Evolutionary conservation across 1,284 basidiomycete species (phyloP).

Genomic region (Leccinum fuscescens): DNA sequence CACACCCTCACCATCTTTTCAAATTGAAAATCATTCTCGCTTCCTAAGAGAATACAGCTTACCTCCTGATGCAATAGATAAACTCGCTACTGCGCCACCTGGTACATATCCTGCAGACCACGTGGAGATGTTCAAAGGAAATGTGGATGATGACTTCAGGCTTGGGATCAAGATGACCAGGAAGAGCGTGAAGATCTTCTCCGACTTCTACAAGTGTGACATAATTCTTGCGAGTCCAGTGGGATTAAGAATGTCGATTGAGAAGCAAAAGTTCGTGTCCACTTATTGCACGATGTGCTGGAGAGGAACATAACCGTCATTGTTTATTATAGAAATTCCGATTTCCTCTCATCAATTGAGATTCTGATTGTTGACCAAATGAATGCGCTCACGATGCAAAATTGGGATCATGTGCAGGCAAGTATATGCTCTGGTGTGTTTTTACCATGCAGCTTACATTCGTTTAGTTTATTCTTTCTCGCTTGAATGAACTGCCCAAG

Average conservation of each 20-base stretch:
- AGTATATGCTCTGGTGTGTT: background rate
- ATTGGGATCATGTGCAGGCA: conserved; percentile 97
- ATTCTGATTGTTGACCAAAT: conserved; percentile 91
- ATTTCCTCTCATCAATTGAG: conserved; percentile 94
- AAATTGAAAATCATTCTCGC: conserved; percentile 84
- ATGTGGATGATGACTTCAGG: conserved; percentile 94
- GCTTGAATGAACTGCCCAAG: conserved; percentile 87
- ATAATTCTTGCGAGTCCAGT: conserved; percentile 92
- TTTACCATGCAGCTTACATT: background rate
- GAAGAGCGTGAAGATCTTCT: conserved; percentile 85
- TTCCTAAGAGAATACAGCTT: conserved; percentile 84
- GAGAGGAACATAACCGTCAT: background rate
- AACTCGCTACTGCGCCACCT: conserved; percentile 69
- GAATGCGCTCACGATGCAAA: conserved; percentile 96
- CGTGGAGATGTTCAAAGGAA: conserved; percentile 93
- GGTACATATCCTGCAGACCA: conserved; percentile 89
- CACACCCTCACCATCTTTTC: conserved; percentile 66
- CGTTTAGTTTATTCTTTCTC: conserved; percentile 76
- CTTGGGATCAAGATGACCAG: conserved; percentile 91
- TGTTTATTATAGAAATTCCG: conserved; percentile 59
- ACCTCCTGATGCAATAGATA: conserved; percentile 79
- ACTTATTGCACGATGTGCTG: background rate
- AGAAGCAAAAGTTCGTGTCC: conserved; percentile 80
- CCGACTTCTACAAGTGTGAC: conserved; percentile 90
- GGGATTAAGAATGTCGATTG: conserved; percentile 87